Evolutionary conservation across 805 yeast genomes (phyloP), one percentile per base, ranked within the genome.

Genomic region (Cyberlindnera euphorbiae): DNA sequence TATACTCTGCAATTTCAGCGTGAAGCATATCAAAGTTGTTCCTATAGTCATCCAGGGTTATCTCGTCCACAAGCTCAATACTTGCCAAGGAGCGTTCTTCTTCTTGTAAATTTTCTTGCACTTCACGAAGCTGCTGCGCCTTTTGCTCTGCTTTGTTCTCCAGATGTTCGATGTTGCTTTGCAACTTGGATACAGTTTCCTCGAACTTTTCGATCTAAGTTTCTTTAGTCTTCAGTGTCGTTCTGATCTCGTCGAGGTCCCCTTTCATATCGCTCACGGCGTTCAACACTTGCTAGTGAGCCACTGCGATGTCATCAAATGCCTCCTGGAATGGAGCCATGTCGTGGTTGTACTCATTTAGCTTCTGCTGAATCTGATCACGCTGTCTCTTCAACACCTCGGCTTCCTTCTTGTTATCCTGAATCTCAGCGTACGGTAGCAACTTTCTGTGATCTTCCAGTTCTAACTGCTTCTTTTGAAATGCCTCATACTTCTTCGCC

Each of bases 391-490:
- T 60, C 13, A 52, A 36, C 3, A 19, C 31, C 13, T 44, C 40
- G 7, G 34, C 32, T 33, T 50, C 45, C 12, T 17, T 32, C 23
- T 52, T 41, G 28, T 61, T 60, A 26, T 67, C 70, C 26, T 67
- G 67, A 6, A 71, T 52, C 21, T 64, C 65, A 14, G 73, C 76
- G 46, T 73, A 72, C 3, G 75, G 76, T 16, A 71, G 45, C 11
- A 74, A 47, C 32, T 67, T 66, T 35, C 64, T 61, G 52, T 78
- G 79, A 27, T 62, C 50, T 3, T 64, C 64, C 5, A 79, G 58
- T 26, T 75, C 72, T 25, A 54, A 44, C 27, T 67, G 63, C 38
- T 76, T 71, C 21, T 60, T 60, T 44, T 71, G 66, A 42, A 62
- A 77, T 28, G 66, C 71, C 44, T 69, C 60, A 39, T 56, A 69